Evolutionary conservation across 2,329 filamentous ascomycete species (phyloP).

Genomic region (Aspergillus fumigatus): DNA sequence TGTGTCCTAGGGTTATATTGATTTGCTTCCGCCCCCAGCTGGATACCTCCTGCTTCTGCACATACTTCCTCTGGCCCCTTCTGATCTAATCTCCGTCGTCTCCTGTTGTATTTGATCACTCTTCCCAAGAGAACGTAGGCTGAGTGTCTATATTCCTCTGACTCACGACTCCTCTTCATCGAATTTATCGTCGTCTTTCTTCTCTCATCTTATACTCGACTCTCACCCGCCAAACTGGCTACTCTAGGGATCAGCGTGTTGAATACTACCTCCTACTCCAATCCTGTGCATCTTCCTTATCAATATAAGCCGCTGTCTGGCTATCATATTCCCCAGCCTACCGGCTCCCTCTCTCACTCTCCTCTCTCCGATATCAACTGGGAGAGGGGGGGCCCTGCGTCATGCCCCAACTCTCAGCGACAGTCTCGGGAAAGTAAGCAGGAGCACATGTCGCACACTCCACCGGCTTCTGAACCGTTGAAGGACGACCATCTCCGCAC

Average conservation of each 20-base stretch:
- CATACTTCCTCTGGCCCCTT: not conserved
- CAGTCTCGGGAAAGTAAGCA: slow-evolving; percentile 25
- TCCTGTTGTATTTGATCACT: not conserved
- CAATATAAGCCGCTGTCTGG: slow-evolving; percentile 29
- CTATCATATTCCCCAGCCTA: slow-evolving; percentile 18
- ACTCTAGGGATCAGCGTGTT: slow-evolving; percentile 36
- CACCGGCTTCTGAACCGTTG: slow-evolving; percentile 26
- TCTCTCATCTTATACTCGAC: slow-evolving; percentile 1
- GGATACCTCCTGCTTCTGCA: too few relatives aligned
- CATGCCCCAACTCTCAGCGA: slow-evolving; percentile 32
- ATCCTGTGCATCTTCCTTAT: slow-evolving; percentile 27
- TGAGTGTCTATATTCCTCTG: not conserved
- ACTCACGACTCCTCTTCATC: not conserved
- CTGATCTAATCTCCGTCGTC: not conserved
- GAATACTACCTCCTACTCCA: slow-evolving; percentile 28
- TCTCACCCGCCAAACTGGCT: slow-evolving; percentile 34
- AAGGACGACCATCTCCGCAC: slow-evolving; percentile 23
- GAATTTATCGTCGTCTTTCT: not conserved
- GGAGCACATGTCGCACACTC: slow-evolving; percentile 38
- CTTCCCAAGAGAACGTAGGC: not conserved
- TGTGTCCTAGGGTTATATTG: not conserved
- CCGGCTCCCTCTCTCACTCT: slow-evolving; percentile 36
- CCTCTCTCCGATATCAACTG: slow-evolving; percentile 29
- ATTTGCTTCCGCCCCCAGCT: not conserved
- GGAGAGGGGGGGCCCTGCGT: slow-evolving; percentile 37